These are phyloP conservation scores for Penicillium hordei DNA, from an alignment of 2,329 filamentous ascomycete species.

Conservation along the genomic window DNA sequence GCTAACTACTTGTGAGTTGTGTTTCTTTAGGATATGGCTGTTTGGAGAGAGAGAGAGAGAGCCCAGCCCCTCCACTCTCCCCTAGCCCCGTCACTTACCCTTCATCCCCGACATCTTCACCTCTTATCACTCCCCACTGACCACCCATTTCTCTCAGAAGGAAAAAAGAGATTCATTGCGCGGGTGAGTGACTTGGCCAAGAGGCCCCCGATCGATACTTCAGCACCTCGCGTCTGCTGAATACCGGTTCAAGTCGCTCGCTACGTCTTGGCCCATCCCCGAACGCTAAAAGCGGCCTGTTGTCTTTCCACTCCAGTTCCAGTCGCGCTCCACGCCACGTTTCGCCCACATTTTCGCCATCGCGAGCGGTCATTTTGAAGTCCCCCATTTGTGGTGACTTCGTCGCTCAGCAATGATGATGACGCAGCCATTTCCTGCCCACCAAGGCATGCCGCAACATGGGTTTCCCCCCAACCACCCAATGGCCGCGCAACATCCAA, in stretches of 20 bases:
- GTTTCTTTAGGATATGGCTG: not conserved
- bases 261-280: constrained; percentile 37
- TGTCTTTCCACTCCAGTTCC: constrained; percentile 22
- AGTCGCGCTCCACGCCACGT: constrained; percentile 27
- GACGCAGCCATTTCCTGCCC: constrained; percentile 57
- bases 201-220: constrained; percentile 36
- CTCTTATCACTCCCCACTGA: constrained; percentile 18
- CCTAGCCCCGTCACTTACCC: constrained; percentile 21
- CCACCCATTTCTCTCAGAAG: constrained; percentile 2
- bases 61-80: constrained; percentile 37
- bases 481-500: constrained; percentile 59
- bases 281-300: constrained; percentile 35
- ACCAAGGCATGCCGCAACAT: constrained; percentile 59
- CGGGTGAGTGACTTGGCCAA: constrained; percentile 26
- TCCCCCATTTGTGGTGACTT: constrained; percentile 37
- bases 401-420: constrained; percentile 52
- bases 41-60: not conserved
- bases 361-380: constrained; percentile 20
- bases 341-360: constrained; percentile 15
- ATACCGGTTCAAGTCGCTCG: constrained; percentile 34
- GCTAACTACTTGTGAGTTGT: not conserved
- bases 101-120: constrained; percentile 15
- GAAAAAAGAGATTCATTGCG: constrained; percentile 24
- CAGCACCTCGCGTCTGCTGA: constrained; percentile 30
- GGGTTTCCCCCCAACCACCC: constrained; percentile 62